Evolutionary conservation across 805 yeast genomes (phyloP).

Genomic region (Saturnispora bothae): DNA sequence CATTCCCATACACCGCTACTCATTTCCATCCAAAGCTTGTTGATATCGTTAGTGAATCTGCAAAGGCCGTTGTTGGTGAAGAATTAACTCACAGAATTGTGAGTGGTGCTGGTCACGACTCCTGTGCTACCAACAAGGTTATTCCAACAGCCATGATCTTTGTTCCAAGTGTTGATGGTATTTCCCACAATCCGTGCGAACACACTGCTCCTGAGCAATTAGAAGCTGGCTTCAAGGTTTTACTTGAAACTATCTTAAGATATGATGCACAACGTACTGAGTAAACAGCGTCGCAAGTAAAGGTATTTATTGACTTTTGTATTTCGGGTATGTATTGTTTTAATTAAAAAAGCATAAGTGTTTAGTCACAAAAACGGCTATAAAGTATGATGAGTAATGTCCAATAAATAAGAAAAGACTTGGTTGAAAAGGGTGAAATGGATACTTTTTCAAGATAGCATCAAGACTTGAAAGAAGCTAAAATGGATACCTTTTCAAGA

Average conservation of each 20-base stretch:
- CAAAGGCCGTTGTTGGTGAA: conserved; percentile 38
- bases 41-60: conserved; percentile 41
- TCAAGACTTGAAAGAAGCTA: no score
- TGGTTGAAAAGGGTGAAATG: no score
- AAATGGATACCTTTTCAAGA: no score
- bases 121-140: conserved; percentile 44
- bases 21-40: conserved; percentile 44
- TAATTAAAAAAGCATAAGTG: no score
- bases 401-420: no score
- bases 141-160: conserved; percentile 69
- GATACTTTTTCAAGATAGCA: no score
- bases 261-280: conserved; percentile 16
- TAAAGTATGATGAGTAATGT: no score
- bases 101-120: conserved; percentile 71
- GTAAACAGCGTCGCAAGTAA: no score
- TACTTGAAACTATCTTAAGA: conserved; percentile 37
- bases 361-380: no score
- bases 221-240: conserved; percentile 47
- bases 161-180: conserved; percentile 57
- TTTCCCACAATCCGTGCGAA: conserved; percentile 59
- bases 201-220: conserved; percentile 55
- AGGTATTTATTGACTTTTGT: no score
- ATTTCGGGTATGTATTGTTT: no score
- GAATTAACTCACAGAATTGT: conserved; percentile 36
- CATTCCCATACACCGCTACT: conserved; percentile 33